Base-by-base conservation (phyloP, 495 filamentous ascomycete species). In the Venustampulla echinocandica region DNA sequence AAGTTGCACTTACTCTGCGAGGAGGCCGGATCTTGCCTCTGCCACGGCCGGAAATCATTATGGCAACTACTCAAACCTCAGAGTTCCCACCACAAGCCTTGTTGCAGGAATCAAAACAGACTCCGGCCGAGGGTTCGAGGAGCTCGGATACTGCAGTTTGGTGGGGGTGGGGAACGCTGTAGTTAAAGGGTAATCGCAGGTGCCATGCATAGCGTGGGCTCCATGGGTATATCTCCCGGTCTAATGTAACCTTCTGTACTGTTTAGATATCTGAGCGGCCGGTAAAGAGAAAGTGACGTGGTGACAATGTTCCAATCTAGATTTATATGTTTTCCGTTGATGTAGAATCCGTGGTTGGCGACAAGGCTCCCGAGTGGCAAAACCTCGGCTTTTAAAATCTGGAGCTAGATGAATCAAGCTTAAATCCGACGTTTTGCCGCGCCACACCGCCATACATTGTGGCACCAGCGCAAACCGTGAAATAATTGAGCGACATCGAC, bases 11-110 rank as follows among this genome's bases (percentile, higher is more conserved):
- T 72, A 88, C 85, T 61, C 77, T 70, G 52, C 81, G 69, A 42
- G 85, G 85, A 57, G 84, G 81, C 46, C 83, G 67, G 46, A 90
- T 88, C 59, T 76, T 84, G 46, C 80, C 78, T 61, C 81, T 61
- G 44, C 64, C 66, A 14, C 65, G 70, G 50, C 81, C 76, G 20
- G 76, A 68, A 53, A 79, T 71, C 80, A 84, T 85, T 14, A 61
- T 74, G 41, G 33, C 37, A 35, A 21, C 15, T 38, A 32, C 22
- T 30, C 19, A 6, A 10, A 13, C 34, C n/a, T 21, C 21, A 40
- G 35, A 5, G 22, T 3, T 13, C 24, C 7, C 11, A 45, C 2
- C n/a, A 20, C 4, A 2, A 3, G 14, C 19, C 24, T 32, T n/a
- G n/a, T n/a, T n/a, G n/a, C n/a, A n/a, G n/a, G n/a, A n/a, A n/a